These are phyloP conservation scores for Pseudevernia furfuracea DNA, from an alignment of 495 filamentous ascomycete species.

Conservation along the genomic window DNA sequence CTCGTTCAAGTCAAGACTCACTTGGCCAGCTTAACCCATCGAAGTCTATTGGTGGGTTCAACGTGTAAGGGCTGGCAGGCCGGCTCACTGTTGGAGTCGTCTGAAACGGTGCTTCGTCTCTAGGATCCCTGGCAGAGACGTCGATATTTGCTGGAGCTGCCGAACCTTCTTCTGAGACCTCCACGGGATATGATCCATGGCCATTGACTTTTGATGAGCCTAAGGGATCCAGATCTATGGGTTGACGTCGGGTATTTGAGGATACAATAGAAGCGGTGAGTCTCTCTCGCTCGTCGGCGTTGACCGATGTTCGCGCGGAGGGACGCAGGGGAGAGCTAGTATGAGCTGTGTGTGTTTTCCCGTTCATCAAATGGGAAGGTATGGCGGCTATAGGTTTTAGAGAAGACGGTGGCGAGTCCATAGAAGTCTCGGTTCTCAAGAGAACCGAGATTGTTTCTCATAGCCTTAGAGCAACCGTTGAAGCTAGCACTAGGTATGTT, in stretches of 20 bases:
- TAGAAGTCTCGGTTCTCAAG: neutral
- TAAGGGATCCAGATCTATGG: constrained; percentile 35
- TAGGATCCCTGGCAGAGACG: constrained; percentile 64
- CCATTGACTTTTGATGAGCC: constrained; percentile 4
- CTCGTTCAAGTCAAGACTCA: constrained; percentile 33
- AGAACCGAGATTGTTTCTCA: neutral
- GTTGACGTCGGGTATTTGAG: constrained; percentile 40
- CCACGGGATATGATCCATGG: too few relatives aligned
- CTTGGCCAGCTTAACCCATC: constrained; percentile 67
- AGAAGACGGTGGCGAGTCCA: constrained; percentile 30
- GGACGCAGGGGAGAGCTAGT: constrained; percentile 32
- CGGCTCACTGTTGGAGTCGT: constrained; percentile 45
- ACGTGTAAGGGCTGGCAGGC: constrained; percentile 52
- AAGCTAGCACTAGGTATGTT: neutral
- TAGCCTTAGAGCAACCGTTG: neutral
- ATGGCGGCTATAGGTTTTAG: constrained; percentile 42
- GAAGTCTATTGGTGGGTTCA: constrained; percentile 60
- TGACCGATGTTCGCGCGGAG: constrained; percentile 27
- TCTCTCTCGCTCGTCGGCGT: constrained; percentile 43
- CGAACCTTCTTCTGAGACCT: neutral
- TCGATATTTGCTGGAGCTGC: constrained; percentile 36
- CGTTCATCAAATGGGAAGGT: constrained; percentile 44
- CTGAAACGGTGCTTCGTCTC: constrained; percentile 54
- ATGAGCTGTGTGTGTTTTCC: constrained; percentile 19
- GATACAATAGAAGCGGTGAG: constrained; percentile 47